phyloP scores from a whole-genome alignment of 805 yeast genomes.

The Candida argentea region DNA sequence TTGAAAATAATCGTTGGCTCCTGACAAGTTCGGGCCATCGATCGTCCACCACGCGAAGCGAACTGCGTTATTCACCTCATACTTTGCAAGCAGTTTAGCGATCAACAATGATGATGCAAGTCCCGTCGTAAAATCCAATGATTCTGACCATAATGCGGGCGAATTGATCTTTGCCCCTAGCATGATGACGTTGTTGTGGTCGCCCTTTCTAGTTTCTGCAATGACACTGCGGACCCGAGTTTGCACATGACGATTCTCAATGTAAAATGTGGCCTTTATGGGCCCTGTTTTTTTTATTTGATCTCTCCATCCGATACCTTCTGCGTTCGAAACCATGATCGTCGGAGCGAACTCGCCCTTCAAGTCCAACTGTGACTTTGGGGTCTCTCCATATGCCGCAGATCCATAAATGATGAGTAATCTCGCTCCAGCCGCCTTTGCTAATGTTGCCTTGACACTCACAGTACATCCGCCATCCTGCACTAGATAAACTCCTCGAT shows the following conservation, averaged over 20 bases:
- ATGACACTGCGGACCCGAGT: constrained; percentile 59
- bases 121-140: constrained; percentile 93
- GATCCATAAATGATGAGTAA: constrained; percentile 64
- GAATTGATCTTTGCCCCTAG: constrained; percentile 93
- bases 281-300: constrained; percentile 39
- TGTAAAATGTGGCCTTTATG: too few relatives aligned
- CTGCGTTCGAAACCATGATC: constrained; percentile 34
- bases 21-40: constrained; percentile 91
- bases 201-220: constrained; percentile 80
- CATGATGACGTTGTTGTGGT: constrained; percentile 76
- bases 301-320: constrained; percentile 74
- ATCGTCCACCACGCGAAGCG: constrained; percentile 98
- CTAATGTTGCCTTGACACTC: constrained; percentile 65
- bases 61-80: constrained; percentile 73
- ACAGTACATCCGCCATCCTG: constrained; percentile 80
- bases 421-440: constrained; percentile 67
- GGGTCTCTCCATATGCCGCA: constrained; percentile 28
- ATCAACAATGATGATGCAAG: constrained; percentile 76
- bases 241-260: too few relatives aligned
- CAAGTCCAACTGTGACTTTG: too few relatives aligned
- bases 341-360: too few relatives aligned
- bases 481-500: constrained; percentile 54
- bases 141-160: constrained; percentile 87
- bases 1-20: constrained; percentile 71
- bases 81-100: constrained; percentile 70